These are phyloP conservation scores for Penstemon davidsonii DNA, from an alignment of 257 asterid genomes.

Conservation along the genomic window DNA sequence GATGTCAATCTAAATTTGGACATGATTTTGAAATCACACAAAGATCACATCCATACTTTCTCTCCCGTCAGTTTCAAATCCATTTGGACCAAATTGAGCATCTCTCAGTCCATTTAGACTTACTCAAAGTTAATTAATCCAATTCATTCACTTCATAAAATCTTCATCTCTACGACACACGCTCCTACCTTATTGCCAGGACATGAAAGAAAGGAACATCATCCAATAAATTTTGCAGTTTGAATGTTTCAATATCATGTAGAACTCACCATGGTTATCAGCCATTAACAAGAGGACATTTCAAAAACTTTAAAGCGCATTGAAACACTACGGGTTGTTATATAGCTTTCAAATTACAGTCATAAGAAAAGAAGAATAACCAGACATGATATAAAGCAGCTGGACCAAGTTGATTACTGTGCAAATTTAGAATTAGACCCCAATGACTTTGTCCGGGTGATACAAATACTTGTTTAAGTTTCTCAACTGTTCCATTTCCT, in stretches of 20 bases:
- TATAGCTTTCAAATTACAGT: not conserved
- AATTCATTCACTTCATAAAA: no score
- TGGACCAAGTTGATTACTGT: conserved; percentile 79
- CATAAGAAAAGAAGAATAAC: not conserved
- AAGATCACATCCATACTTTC: no score
- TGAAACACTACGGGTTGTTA: not conserved
- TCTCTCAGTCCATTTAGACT: no score
- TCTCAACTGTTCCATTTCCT: conserved; percentile 83
- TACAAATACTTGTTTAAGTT: conserved; percentile 67
- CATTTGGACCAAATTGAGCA: no score
- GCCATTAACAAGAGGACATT: not conserved
- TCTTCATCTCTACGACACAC: no score
- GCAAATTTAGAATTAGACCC: conserved; percentile 79
- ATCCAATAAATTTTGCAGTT: no score
- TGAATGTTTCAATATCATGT: not conserved
- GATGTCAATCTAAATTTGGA: no score
- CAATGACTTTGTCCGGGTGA: conserved; percentile 80
- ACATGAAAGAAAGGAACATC: no score
- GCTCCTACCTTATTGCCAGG: no score
- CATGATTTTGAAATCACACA: no score
- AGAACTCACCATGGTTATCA: not conserved
- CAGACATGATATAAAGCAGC: conserved; percentile 78
- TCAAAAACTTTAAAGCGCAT: not conserved
- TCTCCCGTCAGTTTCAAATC: no score
- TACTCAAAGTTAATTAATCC: no score